Evolutionary conservation across 148 eudicot species (phyloP).

Genomic region (Vaccinium macrocarpon): DNA sequence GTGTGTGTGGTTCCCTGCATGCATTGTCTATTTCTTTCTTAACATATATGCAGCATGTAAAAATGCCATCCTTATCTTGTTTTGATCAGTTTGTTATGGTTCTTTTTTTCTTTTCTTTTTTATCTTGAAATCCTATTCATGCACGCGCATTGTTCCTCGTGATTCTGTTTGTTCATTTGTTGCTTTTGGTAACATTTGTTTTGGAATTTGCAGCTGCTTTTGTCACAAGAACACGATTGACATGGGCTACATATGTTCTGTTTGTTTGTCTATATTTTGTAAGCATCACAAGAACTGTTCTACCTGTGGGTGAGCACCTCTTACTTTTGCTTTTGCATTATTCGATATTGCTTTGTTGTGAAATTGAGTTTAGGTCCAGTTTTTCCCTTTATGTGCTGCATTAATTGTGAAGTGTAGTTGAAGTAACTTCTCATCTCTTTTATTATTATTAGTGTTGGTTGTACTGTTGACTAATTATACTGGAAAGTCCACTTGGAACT

Average conservation of each 20-base stretch:
- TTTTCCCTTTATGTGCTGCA: neutral
- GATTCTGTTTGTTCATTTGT: neutral
- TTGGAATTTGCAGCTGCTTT: conserved; percentile 71
- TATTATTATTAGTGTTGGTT: neutral
- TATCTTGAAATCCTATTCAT: neutral
- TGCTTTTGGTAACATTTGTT: neutral
- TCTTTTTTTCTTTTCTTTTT: neutral
- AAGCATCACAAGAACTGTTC: conserved; percentile 93
- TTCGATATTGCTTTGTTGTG: neutral
- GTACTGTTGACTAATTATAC: too few species aligned
- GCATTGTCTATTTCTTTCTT: neutral
- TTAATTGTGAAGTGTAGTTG: neutral
- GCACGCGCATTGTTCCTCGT: neutral
- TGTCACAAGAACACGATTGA: conserved; percentile 98
- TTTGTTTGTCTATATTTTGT: conserved; percentile 94
- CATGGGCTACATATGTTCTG: conserved; percentile 98
- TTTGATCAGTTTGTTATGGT: neutral
- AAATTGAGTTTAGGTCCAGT: conserved; percentile 2
- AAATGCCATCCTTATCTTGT: neutral
- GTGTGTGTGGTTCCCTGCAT: neutral
- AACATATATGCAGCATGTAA: neutral
- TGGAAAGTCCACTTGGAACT: too few species aligned
- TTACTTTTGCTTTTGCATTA: conserved; percentile 9
- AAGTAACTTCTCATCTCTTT: neutral
- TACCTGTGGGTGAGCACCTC: conserved; percentile 81